A percentile compares a stretch with the other conserved stretches of the same genome.
phyloP scores from a whole-genome alignment of 805 yeast species.

The Tetrapisispora fleetii region DNA sequence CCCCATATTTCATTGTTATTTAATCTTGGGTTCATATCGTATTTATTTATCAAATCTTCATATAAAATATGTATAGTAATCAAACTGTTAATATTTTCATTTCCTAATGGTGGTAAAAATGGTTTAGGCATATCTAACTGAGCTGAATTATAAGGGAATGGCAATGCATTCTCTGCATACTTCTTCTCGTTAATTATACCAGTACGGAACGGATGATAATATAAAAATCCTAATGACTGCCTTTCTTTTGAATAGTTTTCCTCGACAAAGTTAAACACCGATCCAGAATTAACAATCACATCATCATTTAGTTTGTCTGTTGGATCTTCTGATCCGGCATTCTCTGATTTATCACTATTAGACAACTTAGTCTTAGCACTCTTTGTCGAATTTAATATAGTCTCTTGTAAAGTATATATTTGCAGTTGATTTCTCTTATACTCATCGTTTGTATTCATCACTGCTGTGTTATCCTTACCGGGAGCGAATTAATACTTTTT shows the following conservation, averaged over 20 bases:
- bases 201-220: slow-evolving; percentile 16
- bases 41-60: slow-evolving; percentile 15
- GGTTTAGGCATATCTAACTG: slow-evolving; percentile 15
- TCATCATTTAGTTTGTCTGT: not conserved
- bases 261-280: slow-evolving; percentile 9
- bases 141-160: slow-evolving; percentile 4
- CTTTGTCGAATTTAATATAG: slow-evolving; percentile 22
- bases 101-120: slow-evolving; percentile 17
- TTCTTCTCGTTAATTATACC: slow-evolving; percentile 3
- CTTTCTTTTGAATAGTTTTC: slow-evolving; percentile 11
- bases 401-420: slow-evolving; percentile 27
- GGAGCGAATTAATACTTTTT: too few species aligned
- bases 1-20: slow-evolving; percentile 72
- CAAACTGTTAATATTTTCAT: slow-evolving; percentile 15
- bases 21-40: slow-evolving; percentile 26
- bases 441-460: slow-evolving; percentile 5
- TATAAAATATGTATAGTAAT: slow-evolving; percentile 15
- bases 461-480: not conserved
- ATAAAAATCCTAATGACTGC: slow-evolving; percentile 10
- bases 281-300: slow-evolving; percentile 8
- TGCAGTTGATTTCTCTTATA: slow-evolving; percentile 27
- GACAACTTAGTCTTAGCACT: slow-evolving; percentile 1
- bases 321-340: not conserved
- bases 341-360: not conserved
- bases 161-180: not conserved